Percentiles rank a stretch among this genome's conserved stretches.
phyloP scores from a whole-genome alignment of 1,139 yeast species.

The Oligophagozyma castellii region DNA sequence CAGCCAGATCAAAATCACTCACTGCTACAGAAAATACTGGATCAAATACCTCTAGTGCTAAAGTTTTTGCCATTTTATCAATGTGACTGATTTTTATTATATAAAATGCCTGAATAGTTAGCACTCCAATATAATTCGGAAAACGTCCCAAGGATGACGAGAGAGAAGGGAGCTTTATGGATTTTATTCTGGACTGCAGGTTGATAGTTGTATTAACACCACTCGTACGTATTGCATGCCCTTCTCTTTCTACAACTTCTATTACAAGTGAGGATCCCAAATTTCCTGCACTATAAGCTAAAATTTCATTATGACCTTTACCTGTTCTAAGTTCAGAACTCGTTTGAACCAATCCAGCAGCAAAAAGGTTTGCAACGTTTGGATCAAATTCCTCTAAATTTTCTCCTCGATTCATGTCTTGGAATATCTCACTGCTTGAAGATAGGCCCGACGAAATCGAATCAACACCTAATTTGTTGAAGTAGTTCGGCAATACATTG shows the following conservation, averaged over 20 bases:
- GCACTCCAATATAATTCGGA: slow-evolving; percentile 16
- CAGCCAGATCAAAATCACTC: slow-evolving; percentile 31
- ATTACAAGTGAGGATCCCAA: slow-evolving; percentile 10
- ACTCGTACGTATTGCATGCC: slow-evolving; percentile 1
- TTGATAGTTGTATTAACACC: not conserved
- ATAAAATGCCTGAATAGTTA: slow-evolving; percentile 16
- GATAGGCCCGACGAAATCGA: too few species aligned
- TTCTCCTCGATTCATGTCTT: too few species aligned
- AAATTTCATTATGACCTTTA: slow-evolving; percentile 10
- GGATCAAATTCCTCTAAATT: too few species aligned
- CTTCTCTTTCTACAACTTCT: slow-evolving; percentile 3
- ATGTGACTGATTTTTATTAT: slow-evolving; percentile 13
- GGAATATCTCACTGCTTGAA: too few species aligned
- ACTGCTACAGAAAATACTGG: slow-evolving; percentile 13
- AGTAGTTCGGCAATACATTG: too few species aligned
- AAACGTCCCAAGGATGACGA: slow-evolving; percentile 11
- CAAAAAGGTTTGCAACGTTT: slow-evolving; percentile 6
- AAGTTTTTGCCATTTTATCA: slow-evolving; percentile 7
- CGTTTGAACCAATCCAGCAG: slow-evolving; percentile 14
- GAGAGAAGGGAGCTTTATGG: slow-evolving; percentile 14
- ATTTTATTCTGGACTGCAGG: slow-evolving; percentile 15
- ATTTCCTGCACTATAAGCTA: slow-evolving; percentile 14
- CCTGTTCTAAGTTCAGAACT: slow-evolving; percentile 13
- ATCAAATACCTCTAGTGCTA: slow-evolving; percentile 6
- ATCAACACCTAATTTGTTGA: too few species aligned